phyloP scores from a whole-genome alignment of 208 protist genomes.

The Trypanosomatidae sp. region DNA sequence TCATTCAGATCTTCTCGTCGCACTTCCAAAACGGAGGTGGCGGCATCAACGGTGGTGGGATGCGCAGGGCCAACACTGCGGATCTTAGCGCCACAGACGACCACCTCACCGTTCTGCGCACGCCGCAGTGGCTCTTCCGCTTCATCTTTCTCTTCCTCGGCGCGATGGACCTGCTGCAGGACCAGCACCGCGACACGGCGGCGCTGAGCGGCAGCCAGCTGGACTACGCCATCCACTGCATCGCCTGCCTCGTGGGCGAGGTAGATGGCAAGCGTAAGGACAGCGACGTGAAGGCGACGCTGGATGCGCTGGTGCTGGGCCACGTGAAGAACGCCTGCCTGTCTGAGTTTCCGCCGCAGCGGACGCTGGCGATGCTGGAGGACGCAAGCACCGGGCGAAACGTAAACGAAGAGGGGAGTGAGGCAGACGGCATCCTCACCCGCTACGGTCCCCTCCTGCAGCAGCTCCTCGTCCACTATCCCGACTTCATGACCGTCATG shows the following conservation, averaged over 20 bases:
- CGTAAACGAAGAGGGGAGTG: too few species aligned
- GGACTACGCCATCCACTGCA: constrained; percentile 24
- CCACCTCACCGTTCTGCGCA: constrained; percentile 9
- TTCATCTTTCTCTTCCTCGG: constrained; percentile 24
- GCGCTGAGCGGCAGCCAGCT: constrained; percentile 14
- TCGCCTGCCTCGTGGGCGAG: constrained; percentile 19
- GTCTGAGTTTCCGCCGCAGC: constrained; percentile 12
- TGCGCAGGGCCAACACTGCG: too few species aligned
- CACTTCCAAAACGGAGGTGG: not conserved
- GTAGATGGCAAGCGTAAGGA: constrained; percentile 13
- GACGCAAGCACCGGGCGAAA: not conserved
- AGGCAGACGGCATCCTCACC: not conserved
- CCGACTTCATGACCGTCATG: constrained; percentile 18
- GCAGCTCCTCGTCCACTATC: constrained; percentile 17
- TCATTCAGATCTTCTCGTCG: constrained; percentile 10
- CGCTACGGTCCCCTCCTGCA: constrained; percentile 10
- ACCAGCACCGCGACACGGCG: not conserved
- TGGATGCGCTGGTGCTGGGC: constrained; percentile 20
- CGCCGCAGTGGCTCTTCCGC: constrained; percentile 23
- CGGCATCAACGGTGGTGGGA: too few species aligned
- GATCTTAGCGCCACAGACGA: constrained; percentile 9
- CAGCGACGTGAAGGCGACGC: constrained; percentile 14
- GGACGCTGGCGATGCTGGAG: not conserved
- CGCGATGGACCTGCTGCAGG: constrained; percentile 21
- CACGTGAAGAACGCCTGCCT: constrained; percentile 25